A percentile compares a stretch with the other conserved stretches of the same genome.
Evolutionary conservation across 441 rosid species (phyloP).

Genomic region (Rhodomyrtus psidioides): DNA sequence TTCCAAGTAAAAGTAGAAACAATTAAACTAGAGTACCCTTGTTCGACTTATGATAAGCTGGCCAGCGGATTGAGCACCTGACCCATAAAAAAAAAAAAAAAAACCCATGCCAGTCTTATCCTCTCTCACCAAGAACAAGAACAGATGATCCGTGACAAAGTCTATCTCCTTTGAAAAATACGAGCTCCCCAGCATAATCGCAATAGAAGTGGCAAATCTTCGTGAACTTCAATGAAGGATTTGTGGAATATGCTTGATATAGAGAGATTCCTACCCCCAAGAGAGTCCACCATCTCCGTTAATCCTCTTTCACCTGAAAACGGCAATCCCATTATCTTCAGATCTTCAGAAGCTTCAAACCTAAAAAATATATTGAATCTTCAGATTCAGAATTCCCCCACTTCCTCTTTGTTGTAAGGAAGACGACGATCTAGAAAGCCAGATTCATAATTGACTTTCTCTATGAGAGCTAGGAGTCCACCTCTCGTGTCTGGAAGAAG

Average conservation of each 20-base stretch:
- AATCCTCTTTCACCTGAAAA: slow-evolving; percentile 52
- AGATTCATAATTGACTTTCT: slow-evolving; percentile 36
- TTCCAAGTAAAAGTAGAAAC: no score
- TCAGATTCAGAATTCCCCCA: slow-evolving; percentile 53
- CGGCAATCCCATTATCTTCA: slow-evolving; percentile 57
- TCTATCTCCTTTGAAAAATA: slow-evolving; percentile 14
- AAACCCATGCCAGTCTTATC: slow-evolving; percentile 43
- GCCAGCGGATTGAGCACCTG: slow-evolving; percentile 51
- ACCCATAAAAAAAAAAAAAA: slow-evolving; percentile 45
- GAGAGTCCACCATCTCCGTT: slow-evolving; percentile 63
- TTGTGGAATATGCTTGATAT: slow-evolving; percentile 66
- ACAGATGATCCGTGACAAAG: slow-evolving; percentile 82
- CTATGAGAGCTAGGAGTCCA: slow-evolving; percentile 46
- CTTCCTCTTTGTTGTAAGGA: slow-evolving; percentile 28
- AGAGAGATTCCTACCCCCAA: slow-evolving; percentile 23
- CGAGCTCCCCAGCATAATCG: slow-evolving; percentile 12
- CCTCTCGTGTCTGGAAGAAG: slow-evolving; percentile 61
- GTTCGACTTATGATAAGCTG: neutral
- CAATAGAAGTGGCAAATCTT: slow-evolving; percentile 67
- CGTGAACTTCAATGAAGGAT: slow-evolving; percentile 77
- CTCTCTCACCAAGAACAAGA: slow-evolving; percentile 62
- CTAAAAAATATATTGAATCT: slow-evolving; percentile 62
- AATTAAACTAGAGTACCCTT: neutral
- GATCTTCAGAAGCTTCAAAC: slow-evolving; percentile 51
- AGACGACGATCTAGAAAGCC: slow-evolving; percentile 52